Evolutionary conservation across 2,329 filamentous ascomycete species (phyloP).

Genomic region (Metarhizium sp.): DNA sequence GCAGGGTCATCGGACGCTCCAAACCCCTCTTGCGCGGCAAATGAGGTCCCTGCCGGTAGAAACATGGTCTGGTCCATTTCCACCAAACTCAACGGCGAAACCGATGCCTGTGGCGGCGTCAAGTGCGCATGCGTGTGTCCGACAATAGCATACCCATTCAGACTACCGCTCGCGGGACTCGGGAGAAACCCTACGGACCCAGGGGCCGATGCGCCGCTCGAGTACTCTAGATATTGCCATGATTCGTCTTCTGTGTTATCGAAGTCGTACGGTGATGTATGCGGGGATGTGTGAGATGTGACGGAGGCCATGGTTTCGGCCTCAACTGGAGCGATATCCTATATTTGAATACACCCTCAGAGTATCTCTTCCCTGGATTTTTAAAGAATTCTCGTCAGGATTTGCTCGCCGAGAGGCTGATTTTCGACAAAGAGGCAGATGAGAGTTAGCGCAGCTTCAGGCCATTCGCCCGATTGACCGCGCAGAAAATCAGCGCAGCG

Average conservation of each 20-base stretch:
- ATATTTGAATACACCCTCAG: no score
- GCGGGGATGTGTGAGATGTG: constrained; percentile 28
- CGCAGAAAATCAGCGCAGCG: no score
- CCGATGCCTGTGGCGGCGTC: constrained; percentile 18
- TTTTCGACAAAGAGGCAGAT: no score
- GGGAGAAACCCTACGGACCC: constrained; percentile 35
- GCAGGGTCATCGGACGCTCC: neutral
- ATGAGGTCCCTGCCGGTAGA: constrained; percentile 24
- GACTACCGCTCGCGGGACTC: constrained; percentile 41
- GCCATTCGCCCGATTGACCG: neutral
- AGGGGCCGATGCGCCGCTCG: constrained; percentile 22
- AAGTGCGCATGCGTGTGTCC: constrained; percentile 16
- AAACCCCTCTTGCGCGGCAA: constrained; percentile 13
- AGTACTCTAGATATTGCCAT: constrained; percentile 34
- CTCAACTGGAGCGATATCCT: neutral
- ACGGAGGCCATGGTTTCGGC: constrained; percentile 25
- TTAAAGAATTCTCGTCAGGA: no score
- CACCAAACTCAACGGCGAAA: constrained; percentile 32
- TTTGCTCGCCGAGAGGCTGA: no score
- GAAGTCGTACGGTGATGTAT: constrained; percentile 29
- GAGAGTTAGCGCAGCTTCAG: neutral
- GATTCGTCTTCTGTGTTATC: constrained; percentile 32
- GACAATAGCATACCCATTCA: constrained; percentile 41
- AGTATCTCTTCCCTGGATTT: no score
- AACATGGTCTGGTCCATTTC: constrained; percentile 28